Base-by-base conservation (phyloP, 352 stramenopile species). In the Phytophthora uliginosa region DNA sequence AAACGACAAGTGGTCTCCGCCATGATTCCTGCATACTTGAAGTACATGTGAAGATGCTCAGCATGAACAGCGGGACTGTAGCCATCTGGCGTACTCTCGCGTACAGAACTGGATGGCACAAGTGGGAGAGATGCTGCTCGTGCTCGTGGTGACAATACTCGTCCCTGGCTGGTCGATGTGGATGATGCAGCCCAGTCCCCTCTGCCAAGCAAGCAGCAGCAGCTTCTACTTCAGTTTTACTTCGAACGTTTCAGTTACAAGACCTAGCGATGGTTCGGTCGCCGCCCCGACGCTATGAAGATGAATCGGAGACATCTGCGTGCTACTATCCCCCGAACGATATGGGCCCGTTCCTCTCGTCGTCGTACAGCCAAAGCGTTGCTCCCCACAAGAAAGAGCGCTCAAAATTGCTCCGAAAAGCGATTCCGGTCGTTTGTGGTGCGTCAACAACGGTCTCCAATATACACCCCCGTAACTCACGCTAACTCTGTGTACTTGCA, bases 301-400 rank as follows among this genome's bases (percentile, higher is more conserved):
- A 74, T 24, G 69, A 72, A 66, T 57, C 51, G 0, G 73, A 83
- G 54, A 73, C 53, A 17, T 51, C 69, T 8, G 61, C 71, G 7
- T 74, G 59, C 55, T 83, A 76, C 50, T 81, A 81, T 42, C 76
- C 76, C 3, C 71, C 70, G 1, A 38, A 59, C 52, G 54, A 79
- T 53, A 77, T 79, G 70, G 70, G 70, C 0, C 66, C 77, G 3
- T 83, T 66, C 42, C 38, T 81, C 12, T 77, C 77, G 2, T 64
- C 70, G 10, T 79, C 73, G 4, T 59, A 70, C 38, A 63, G 67
- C 4, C 77, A 79, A 66, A 63, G 66, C 33, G 38, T 24, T 24
- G 66, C 73, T 3, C 63, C 73, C 9, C 34, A 56, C 22, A 79
- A 75, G 66, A 72, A 72, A 20, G 34, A 71, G 56, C 70, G 59